These are phyloP conservation scores for Podospora pseudoanserina DNA, from an alignment of 495 filamentous ascomycete genomes.

Conservation along the genomic window DNA sequence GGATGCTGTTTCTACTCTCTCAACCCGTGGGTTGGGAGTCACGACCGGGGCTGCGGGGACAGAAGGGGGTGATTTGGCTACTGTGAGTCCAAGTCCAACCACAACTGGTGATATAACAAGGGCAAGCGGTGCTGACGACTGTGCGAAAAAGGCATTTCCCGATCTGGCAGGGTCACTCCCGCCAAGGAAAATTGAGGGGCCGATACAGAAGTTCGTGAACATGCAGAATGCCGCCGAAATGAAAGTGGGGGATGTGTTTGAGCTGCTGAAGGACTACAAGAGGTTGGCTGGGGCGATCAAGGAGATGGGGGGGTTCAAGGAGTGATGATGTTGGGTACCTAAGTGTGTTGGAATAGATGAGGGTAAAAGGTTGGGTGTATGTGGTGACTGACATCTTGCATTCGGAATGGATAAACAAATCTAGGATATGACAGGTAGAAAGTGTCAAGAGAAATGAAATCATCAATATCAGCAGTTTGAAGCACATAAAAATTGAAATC, in stretches of 20 bases:
- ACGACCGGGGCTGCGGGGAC: background rate
- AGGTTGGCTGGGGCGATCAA: slow-evolving; percentile 67
- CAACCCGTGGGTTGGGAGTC: slow-evolving; percentile 21
- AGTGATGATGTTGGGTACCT: slow-evolving; percentile 18
- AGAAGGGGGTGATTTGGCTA: slow-evolving; percentile 50
- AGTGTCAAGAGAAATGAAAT: too few relatives aligned
- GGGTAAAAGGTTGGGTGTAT: too few relatives aligned
- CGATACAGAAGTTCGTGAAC: slow-evolving; percentile 78
- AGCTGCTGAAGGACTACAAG: slow-evolving; percentile 83
- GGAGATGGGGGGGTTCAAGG: slow-evolving; percentile 55
- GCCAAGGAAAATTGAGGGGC: slow-evolving; percentile 57
- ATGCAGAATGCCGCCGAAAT: slow-evolving; percentile 73
- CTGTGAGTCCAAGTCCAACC: background rate
- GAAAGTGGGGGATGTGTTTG: slow-evolving; percentile 73
- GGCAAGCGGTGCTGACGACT: too few relatives aligned
- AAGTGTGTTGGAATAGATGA: too few relatives aligned
- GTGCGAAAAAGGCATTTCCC: slow-evolving; percentile 49
- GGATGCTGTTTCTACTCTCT: slow-evolving; percentile 18
- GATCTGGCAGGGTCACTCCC: slow-evolving; percentile 52
- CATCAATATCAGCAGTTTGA: background rate
- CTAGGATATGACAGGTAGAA: too few relatives aligned
- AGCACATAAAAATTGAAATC: background rate
- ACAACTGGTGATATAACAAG: too few relatives aligned
- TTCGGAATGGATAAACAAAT: too few relatives aligned
- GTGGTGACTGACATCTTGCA: too few relatives aligned